Base-by-base conservation (phyloP, 1,139 yeast species). In the Taphrina populina region DNA sequence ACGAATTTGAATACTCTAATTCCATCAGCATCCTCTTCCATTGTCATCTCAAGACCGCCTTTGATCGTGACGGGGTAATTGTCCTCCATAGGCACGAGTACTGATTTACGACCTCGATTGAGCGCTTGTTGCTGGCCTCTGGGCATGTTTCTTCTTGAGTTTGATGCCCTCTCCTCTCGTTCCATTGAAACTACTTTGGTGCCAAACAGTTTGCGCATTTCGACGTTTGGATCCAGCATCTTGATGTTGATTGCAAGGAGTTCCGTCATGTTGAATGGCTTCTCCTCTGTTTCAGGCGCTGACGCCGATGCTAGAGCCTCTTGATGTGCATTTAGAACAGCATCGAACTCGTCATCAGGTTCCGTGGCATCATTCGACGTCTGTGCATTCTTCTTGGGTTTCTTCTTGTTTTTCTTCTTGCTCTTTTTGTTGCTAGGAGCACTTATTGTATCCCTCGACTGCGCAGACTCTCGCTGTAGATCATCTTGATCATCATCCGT, bases 81-180 rank as follows among this genome's bases (percentile, higher is more conserved):
- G 61, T 85, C 90, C 66, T 84, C 78, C 39, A 88, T 80, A 64
- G 82, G 81, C 0, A 95, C 82, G 58, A 88, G 73, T 8, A 80
- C 73, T 65, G 86, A 95, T 62, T 80, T 79, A 0, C 95, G 95
- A 47, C 88, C 83, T 94, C 95, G 87, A 19, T 88, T 88, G 62
- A 86, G 75, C 1, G 85, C 80, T 24, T 83, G 69, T 8, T 0
- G 88, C 88, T 0, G 84, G 75, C 1, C 80, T 76, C 27, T 83
- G 80, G 0, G 74, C 67, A 17, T 45, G 51, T 24, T 37, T 32
- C 8, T 76, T 70, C 1, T 76, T 8, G 26, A 51, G 26, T 37
- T 39, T 19, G 52, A 30, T 20, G 29, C 77, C 66, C 1, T 83
- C 73, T 0, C 82, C 72, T 3, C 82, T 73, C 5, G 84, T 62